Base-by-base conservation (phyloP, 2,329 filamentous ascomycete species). In the Colletotrichum sp. region DNA sequence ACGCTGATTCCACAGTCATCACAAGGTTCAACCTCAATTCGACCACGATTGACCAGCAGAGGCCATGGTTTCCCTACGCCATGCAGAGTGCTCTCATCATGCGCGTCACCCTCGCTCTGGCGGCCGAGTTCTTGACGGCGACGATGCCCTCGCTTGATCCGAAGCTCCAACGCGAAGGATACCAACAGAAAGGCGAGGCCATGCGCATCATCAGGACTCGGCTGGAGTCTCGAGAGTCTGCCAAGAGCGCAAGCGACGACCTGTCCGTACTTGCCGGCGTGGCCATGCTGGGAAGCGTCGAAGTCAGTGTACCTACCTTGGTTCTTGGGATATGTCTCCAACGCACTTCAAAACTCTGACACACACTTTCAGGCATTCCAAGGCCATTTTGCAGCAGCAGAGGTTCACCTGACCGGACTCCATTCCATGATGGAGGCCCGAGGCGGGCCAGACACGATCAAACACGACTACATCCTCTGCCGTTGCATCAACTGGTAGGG, bases 11-110 rank as follows among this genome's bases (percentile, higher is more conserved):
- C 55, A 15, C 36, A 78, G 77, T 78, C 65, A 63, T 72, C 28
- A 78, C 74, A 12, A 77, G 77, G 32, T 78, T 76, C 55, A 77
- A 71, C 26, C 67, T 78, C 34, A 72, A 72, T n/a, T 73, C 76
- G 6, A 78, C 77, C 6, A 73, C 72, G 5, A 59, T 39, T 12
- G 77, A 78, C 18, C 71, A 32, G 26, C 72, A 77, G 39, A 60
- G 77, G 28, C 77, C 77, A 32, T 77, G 77, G 76, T 77, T 78
- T 21, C 77, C 76, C 6, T 77, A 77, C 16, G 77, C 77, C 55
- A 78, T 77, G 77, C 76, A 76, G 68, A 78, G 73, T 65, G 44
- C 70, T 8, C 59, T 78, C 34, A 68, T 78, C 70, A 64, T 78
- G 76, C 77, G 76, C 21, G 73, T 69, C 13, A 78, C 77, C 4